phyloP scores from a whole-genome alignment of 2,329 filamentous ascomycete genomes.

The Ciborinia camelliae region DNA sequence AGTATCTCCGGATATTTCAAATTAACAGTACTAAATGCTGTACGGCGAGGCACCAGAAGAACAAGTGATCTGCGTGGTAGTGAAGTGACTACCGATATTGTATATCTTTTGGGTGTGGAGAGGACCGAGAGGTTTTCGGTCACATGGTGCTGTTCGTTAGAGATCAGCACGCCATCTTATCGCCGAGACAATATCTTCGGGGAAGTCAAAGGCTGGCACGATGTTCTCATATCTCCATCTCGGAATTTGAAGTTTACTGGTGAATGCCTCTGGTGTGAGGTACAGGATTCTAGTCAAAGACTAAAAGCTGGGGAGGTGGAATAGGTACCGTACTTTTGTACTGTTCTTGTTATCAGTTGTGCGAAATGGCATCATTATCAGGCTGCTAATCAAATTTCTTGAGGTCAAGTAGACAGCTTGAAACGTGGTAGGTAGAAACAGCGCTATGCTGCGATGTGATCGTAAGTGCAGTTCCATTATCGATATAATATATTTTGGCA shows the following conservation, averaged over 20 bases:
- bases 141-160: not conserved
- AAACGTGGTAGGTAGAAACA: not conserved
- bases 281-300: not conserved
- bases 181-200: not conserved
- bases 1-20: slow-evolving; percentile 4
- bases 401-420: not conserved
- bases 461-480: not conserved
- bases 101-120: not conserved
- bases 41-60: not conserved
- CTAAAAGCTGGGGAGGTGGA: not conserved
- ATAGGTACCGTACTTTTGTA: not conserved
- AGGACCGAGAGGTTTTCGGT: not conserved
- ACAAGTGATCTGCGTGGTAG: not conserved
- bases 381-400: not conserved
- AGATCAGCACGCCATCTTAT: not conserved
- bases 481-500: too few relatives aligned
- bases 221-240: not conserved
- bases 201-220: not conserved
- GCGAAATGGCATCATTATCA: not conserved
- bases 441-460: not conserved
- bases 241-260: not conserved
- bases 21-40: not conserved
- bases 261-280: not conserved
- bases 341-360: not conserved
- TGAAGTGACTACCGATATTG: not conserved